Conservation (phyloP, 75 land plant genomes). For the Larix kaempferi region DNA sequence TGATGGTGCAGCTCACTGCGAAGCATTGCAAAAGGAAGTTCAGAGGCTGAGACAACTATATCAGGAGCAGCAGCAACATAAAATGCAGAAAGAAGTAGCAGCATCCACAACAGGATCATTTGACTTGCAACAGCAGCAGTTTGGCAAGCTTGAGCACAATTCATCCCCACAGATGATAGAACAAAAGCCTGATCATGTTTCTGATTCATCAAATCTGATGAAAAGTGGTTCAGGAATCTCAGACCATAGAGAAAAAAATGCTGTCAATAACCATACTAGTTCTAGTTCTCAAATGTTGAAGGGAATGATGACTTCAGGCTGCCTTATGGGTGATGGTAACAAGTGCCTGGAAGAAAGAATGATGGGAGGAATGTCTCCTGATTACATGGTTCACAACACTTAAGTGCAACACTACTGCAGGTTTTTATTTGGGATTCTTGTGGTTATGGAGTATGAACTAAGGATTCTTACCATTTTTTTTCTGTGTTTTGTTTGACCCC, state of each 20-base stretch:
- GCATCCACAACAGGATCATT: slow-evolving; percentile 12
- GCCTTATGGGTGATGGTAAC: slow-evolving; percentile 18
- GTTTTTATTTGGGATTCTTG: not conserved
- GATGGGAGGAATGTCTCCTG: slow-evolving; percentile 12
- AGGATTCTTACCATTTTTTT: not conserved
- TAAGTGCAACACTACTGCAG: slow-evolving; percentile 11
- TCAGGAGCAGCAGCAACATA: slow-evolving; percentile 31
- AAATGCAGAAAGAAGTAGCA: slow-evolving; percentile 10
- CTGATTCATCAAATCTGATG: slow-evolving; percentile 15
- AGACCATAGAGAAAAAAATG: slow-evolving; percentile 7
- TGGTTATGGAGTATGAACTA: not conserved
- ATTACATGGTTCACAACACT: slow-evolving; percentile 35
- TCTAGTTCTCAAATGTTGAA: slow-evolving; percentile 13
- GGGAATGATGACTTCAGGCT: slow-evolving; percentile 19
- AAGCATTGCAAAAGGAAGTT: slow-evolving; percentile 33
- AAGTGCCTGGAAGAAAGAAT: slow-evolving; percentile 16
- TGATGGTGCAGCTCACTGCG: slow-evolving; percentile 26
- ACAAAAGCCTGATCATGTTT: not conserved
- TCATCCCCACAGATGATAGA: slow-evolving; percentile 13
- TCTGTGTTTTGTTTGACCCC: slow-evolving; percentile 10
- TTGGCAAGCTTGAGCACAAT: slow-evolving; percentile 23
- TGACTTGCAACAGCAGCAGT: slow-evolving; percentile 36
- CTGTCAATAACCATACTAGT: not conserved
- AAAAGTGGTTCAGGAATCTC: not conserved
- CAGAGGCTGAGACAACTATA: slow-evolving; percentile 33